Base-by-base conservation (phyloP, 208 protist species). In the Phytomonas francai region DNA sequence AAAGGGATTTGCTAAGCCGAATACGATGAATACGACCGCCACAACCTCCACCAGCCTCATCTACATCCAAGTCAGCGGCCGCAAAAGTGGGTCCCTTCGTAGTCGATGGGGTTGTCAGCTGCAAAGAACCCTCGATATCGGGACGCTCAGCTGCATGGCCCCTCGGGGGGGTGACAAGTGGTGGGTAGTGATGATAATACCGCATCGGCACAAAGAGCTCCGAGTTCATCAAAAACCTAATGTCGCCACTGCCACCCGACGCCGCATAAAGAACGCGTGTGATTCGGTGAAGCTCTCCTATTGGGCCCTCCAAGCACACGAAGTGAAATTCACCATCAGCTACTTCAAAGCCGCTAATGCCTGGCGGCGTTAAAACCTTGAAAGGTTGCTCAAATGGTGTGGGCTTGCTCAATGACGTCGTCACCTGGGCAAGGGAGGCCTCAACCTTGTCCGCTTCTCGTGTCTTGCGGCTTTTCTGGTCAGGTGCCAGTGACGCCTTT, bases 301-400 rank as follows among this genome's bases (percentile, higher is more conserved):
- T 78, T 12, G 84, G 81, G 12, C 84, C 91, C 72, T 96, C 91
- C 8, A 96, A 8, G 64, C 87, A 92, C 62, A 92, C 75, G 54
- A 93, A 68, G 12, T 88, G 79, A 65, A 77, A 39, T 58, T 83
- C 70, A 2, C 83, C 87, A 62, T 96, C 91, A 60, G 88, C 79
- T 29, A 96, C 81, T 72, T 96, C 91, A 65, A 96, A 92, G 0
- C 91, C 91, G 71, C 86, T 92, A 65, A 96, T 83, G 34, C 86
- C 88, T 4, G 67, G 75, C 25, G 91, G 91, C 29, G 74, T 88
- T 14, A 92, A 74, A 29, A 96, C 66, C 51, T 78, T 65, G 65
- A 96, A 79, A 27, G 77, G 71, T 3, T 32, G 57, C 59, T 73
- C 80, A 84, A 91, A 84, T 68, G 76, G 58, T 60, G 73, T 69